phyloP scores from a whole-genome alignment of 345 rosid species.

The Syzygium grande region DNA sequence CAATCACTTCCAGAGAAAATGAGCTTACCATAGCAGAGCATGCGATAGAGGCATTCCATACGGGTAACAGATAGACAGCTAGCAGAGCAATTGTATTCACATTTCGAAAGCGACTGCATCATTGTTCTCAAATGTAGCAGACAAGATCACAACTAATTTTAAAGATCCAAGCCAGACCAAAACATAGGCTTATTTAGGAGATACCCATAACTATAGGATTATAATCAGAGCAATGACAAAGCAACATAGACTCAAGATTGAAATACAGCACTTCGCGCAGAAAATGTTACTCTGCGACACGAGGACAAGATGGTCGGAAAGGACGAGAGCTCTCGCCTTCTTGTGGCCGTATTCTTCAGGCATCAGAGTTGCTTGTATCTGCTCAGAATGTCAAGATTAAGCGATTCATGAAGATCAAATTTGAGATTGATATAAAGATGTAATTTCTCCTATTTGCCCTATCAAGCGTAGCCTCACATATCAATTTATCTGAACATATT shows the following conservation, averaged over 20 bases:
- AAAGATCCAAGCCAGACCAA: neutral
- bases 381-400: neutral
- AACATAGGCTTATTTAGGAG: neutral
- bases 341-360: conserved; percentile 62
- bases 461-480: neutral
- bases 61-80: neutral
- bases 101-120: neutral
- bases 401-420: neutral
- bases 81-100: neutral
- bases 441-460: neutral
- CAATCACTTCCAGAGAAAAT: neutral
- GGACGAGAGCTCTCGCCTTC: conserved; percentile 37
- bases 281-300: neutral
- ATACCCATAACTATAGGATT: neutral
- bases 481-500: conserved; percentile 45
- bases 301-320: neutral
- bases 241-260: neutral
- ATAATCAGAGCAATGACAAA: neutral
- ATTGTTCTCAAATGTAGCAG: neutral
- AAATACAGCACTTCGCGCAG: neutral
- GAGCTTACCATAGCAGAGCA: neutral
- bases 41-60: neutral
- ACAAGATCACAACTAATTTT: neutral
- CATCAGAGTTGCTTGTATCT: conserved; percentile 85
- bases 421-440: neutral